Evolutionary conservation across 768 basidiomycete species (phyloP).

Genomic region (Termitomyces sp.): DNA sequence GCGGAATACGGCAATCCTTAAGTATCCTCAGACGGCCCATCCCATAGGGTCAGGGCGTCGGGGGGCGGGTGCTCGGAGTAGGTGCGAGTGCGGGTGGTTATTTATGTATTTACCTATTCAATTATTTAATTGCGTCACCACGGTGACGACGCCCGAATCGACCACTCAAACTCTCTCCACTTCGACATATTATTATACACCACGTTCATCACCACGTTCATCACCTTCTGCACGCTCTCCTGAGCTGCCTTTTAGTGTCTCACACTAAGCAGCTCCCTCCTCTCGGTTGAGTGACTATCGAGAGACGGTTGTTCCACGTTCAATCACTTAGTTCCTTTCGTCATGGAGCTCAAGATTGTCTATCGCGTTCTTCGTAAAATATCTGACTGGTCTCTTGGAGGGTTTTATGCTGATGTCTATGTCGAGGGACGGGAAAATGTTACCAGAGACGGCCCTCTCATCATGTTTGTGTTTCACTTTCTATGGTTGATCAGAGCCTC

Average conservation of each 20-base stretch:
- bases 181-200: no score
- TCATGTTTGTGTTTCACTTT: neutral
- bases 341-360: conserved; percentile 48
- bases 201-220: no score
- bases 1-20: no score
- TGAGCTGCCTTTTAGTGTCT: neutral
- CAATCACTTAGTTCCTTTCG: neutral
- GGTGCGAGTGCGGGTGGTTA: no score
- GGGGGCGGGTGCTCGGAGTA: no score
- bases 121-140: no score
- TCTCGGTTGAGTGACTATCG: no score
- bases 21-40: no score
- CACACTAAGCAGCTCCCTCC: neutral
- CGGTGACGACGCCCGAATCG: no score
- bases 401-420: conserved; percentile 61
- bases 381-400: conserved; percentile 56
- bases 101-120: no score
- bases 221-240: neutral
- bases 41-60: no score
- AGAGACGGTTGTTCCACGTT: neutral
- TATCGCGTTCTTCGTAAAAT: conserved; percentile 59
- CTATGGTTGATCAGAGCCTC: neutral
- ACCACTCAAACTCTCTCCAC: no score
- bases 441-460: conserved; percentile 35
- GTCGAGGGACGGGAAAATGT: conserved; percentile 58